Conservation (phyloP, 2,329 filamentous ascomycete genomes). For the Fusarium scirpi region DNA sequence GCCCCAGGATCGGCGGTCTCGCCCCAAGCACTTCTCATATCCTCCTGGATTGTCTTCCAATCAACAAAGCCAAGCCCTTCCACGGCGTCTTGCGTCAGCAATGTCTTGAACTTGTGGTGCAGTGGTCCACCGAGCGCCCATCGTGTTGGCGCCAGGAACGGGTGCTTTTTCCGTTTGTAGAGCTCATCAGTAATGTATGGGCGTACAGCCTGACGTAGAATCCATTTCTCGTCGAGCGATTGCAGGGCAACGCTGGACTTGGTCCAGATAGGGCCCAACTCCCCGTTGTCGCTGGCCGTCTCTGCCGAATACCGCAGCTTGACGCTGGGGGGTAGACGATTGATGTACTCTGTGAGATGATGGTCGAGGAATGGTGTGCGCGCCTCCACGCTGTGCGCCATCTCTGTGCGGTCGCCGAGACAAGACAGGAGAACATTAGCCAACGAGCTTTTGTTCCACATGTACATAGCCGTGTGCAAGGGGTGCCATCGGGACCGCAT, state of each 20-base stretch:
- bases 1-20: too few species aligned
- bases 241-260: background rate
- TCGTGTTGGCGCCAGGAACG: too few species aligned
- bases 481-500: background rate
- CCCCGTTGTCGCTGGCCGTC: background rate
- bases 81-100: too few species aligned
- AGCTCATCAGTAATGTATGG: background rate
- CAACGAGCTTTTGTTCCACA: background rate
- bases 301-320: background rate
- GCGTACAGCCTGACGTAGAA: background rate
- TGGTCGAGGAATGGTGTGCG: background rate
- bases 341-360: background rate
- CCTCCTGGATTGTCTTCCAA: too few species aligned
- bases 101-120: too few species aligned
- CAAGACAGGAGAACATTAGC: background rate
- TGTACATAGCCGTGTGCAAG: background rate
- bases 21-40: too few species aligned
- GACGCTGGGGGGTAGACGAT: background rate
- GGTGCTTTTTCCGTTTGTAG: background rate
- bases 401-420: background rate
- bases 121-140: too few species aligned
- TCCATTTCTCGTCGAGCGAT: background rate
- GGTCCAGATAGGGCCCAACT: background rate
- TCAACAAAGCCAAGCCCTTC: too few species aligned
- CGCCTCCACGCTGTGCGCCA: background rate